phyloP scores from a whole-genome alignment of 257 asterid species.

The Striga asiatica region DNA sequence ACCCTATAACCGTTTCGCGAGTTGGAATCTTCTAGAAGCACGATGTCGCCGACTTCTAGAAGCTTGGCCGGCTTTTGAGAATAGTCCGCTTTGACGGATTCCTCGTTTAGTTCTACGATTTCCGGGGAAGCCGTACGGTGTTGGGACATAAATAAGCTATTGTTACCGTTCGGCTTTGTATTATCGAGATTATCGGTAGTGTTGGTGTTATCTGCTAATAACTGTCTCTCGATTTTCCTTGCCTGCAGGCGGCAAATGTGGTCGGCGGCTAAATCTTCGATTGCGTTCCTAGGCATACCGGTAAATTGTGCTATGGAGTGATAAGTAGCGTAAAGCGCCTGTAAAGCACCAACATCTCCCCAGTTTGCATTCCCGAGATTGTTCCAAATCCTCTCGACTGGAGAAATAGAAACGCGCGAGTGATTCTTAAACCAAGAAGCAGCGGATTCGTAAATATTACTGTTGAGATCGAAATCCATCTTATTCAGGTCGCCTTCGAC shows the following conservation, averaged over 20 bases:
- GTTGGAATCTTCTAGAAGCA: constrained; percentile 73
- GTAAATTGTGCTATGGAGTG: constrained; percentile 77
- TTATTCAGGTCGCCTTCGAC: constrained; percentile 84
- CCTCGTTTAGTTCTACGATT: constrained; percentile 93
- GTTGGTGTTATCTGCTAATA: too few species aligned
- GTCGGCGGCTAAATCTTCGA: constrained; percentile 96
- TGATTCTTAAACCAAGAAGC: constrained; percentile 72
- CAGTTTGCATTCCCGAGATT: constrained; percentile 97
- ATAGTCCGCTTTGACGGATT: constrained; percentile 39
- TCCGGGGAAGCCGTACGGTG: constrained; percentile 74
- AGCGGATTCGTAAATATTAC: constrained; percentile 72
- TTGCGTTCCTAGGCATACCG: constrained; percentile 55
- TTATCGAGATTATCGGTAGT: too few species aligned
- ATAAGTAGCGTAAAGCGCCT: constrained; percentile 82
- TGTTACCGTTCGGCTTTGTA: constrained; percentile 32
- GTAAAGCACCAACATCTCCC: constrained; percentile 94
- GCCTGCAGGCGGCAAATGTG: constrained; percentile 84
- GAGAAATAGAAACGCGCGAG: constrained; percentile 61
- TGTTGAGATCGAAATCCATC: constrained; percentile 56
- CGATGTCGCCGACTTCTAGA: constrained; percentile 61
- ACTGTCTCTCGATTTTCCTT: constrained; percentile 77
- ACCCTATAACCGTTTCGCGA: constrained; percentile 53
- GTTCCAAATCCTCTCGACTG: constrained; percentile 87
- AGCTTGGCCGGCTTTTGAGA: constrained; percentile 47
- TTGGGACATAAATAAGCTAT: constrained; percentile 55